Evolutionary conservation across 2,329 filamentous ascomycete species (phyloP).

Genomic region (Nemania sp.): DNA sequence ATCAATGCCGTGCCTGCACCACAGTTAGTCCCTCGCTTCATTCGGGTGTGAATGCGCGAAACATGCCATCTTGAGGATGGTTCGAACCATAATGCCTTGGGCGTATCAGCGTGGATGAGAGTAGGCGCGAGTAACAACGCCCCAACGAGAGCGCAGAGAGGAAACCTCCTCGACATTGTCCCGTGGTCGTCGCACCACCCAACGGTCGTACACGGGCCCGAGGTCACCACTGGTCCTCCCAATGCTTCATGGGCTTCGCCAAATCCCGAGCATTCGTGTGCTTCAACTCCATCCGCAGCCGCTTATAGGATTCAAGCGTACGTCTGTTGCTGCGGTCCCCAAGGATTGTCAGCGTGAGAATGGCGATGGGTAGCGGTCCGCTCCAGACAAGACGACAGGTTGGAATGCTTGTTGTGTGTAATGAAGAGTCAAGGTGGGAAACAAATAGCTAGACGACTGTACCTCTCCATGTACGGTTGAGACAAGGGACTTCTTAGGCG

Average conservation of each 20-base stretch:
- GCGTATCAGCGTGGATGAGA: constrained; percentile 34
- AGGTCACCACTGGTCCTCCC: constrained; percentile 38
- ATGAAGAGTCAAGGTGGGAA: constrained; percentile 18
- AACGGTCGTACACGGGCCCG: constrained; percentile 37
- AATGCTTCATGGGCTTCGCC: constrained; percentile 38
- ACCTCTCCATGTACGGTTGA: neutral
- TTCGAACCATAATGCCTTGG: constrained; percentile 39
- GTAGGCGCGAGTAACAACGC: constrained; percentile 34
- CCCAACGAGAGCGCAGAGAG: constrained; percentile 34
- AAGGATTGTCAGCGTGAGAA: neutral
- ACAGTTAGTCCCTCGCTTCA: constrained; percentile 30
- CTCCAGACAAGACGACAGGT: constrained; percentile 14
- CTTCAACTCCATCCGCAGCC: constrained; percentile 36
- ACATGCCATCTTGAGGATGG: constrained; percentile 42
- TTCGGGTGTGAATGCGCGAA: neutral
- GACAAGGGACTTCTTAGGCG: constrained; percentile 2
- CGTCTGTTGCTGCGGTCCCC: neutral
- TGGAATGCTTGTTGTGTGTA: neutral
- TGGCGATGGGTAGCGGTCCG: constrained; percentile 2
- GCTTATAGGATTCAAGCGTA: constrained; percentile 21
- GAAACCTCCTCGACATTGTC: constrained; percentile 38
- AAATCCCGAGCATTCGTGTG: constrained; percentile 20
- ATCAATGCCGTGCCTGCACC: constrained; percentile 50
- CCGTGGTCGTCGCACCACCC: constrained; percentile 35
- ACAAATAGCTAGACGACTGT: neutral